phyloP scores from a whole-genome alignment of 1,139 yeast species.

The Sporopachydermia cereana region DNA sequence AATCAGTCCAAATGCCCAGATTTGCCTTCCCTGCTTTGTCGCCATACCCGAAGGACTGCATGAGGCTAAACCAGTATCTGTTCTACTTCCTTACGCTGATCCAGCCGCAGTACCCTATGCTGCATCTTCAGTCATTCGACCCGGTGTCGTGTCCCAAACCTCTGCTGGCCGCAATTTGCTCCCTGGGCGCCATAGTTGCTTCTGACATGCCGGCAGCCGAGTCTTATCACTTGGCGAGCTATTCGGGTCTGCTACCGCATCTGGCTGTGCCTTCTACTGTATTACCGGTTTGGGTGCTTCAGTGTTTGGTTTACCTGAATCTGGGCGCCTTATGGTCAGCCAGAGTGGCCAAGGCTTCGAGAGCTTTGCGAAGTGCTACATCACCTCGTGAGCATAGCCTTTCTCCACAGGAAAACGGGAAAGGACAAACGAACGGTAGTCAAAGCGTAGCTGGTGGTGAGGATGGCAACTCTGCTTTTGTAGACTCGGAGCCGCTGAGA shows the following conservation, averaged over 20 bases:
- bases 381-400: not conserved
- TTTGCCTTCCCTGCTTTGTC: constrained; percentile 6
- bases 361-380: constrained; percentile 3
- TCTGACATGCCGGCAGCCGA: constrained; percentile 1
- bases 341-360: not conserved
- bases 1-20: not conserved
- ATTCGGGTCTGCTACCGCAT: constrained; percentile 4
- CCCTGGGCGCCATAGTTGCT: constrained; percentile 21
- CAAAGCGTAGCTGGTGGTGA: not conserved
- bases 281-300: not conserved
- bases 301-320: constrained; percentile 3
- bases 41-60: constrained; percentile 6
- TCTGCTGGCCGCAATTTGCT: constrained; percentile 22
- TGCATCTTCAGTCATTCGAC: constrained; percentile 24
- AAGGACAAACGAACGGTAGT: not conserved
- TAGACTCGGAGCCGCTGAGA: constrained; percentile 1
- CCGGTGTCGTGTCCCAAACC: constrained; percentile 21
- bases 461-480: not conserved
- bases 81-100: constrained; percentile 23
- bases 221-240: not conserved
- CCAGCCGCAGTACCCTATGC: constrained; percentile 25
- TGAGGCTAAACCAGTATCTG: constrained; percentile 21
- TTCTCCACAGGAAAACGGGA: not conserved
- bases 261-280: not conserved
- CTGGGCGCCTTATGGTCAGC: constrained; percentile 1